Evolutionary conservation across 2,329 filamentous ascomycete genomes (phyloP).

Genomic region (Zopfia rhizophila): DNA sequence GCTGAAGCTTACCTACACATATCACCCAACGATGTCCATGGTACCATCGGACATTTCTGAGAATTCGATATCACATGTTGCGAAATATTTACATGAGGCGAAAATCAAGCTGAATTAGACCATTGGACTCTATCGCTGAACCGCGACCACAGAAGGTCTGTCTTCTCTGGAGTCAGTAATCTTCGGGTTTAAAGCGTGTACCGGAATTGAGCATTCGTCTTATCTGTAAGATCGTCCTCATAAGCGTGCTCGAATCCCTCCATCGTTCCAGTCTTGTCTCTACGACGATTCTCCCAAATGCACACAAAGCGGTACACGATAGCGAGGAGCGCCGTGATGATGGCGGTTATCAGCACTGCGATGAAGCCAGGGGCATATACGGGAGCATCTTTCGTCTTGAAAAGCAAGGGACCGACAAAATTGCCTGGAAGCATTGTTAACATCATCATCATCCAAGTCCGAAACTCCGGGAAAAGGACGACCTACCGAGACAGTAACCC

Average conservation of each 20-base stretch:
- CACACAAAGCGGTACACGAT: conserved; percentile 59
- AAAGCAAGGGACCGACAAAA: conserved; percentile 44
- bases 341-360: conserved; percentile 50
- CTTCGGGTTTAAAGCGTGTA: conserved; percentile 30
- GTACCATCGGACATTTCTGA: too few relatives aligned
- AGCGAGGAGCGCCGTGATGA: conserved; percentile 48
- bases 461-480: neutral
- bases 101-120: too few relatives aligned
- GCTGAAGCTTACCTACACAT: too few relatives aligned
- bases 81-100: too few relatives aligned
- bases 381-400: conserved; percentile 25
- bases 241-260: conserved; percentile 65
- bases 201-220: conserved; percentile 38
- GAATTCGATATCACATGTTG: too few relatives aligned
- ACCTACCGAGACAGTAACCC: conserved; percentile 61
- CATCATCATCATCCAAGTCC: neutral
- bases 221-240: conserved; percentile 64
- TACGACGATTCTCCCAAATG: conserved; percentile 55
- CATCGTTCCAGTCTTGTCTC: conserved; percentile 55
- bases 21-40: too few relatives aligned
- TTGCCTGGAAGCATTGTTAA: conserved; percentile 39
- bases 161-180: too few relatives aligned
- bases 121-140: too few relatives aligned
- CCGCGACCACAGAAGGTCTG: too few relatives aligned
- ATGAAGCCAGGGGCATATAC: conserved; percentile 54